Base-by-base conservation (phyloP, 148 eudicot species). In the Rhododendron williamsianum region DNA sequence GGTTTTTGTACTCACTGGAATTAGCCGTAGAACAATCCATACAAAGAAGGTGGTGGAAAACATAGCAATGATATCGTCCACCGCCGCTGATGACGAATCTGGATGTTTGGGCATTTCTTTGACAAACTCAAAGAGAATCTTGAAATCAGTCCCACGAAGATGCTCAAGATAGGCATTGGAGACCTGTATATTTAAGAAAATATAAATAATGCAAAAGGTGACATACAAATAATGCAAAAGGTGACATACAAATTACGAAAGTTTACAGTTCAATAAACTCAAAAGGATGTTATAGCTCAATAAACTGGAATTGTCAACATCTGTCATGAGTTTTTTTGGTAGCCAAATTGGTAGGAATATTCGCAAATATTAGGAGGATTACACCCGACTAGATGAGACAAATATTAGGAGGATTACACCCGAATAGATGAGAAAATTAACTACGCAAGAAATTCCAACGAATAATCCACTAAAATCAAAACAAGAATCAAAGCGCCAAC, bases 81-180 rank as follows among this genome's bases (percentile, higher is more conserved):
- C 85, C 9, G 45, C 7, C 45, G 45, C 45, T 41, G 91, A 82
- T 72, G 78, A 76, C 2, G 8, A 30, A 82, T 93, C 90, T 89
- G 85, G 93, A 79, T 92, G 94, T 81, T 94, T 94, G 51, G 99
- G 99, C 99, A 94, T 97, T 90, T 97, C 98, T 90, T 94, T 97
- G 82, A 93, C 89, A 86, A 93, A 97, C 82, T 95, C 94, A 77
- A 95, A 89, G 38, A 90, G 88, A 86, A 95, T 90, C 87, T 87
- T 88, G 27, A 91, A 81, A 72, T 87, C 82, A 63, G 92, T 85
- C 76, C 98, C 99, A 56, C 85, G 91, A 86, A 93, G 76, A 83
- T 84, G 69, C 81, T 94, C 89, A 21, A 97, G 95, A 86, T 87
- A 97, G 78, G 98, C 93, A 93, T 94, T 97, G 41, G 99, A 97